These are phyloP conservation scores for Coemansia sp. DNA, from an alignment of 192 early-diverging fungal species.

Conservation along the genomic window DNA sequence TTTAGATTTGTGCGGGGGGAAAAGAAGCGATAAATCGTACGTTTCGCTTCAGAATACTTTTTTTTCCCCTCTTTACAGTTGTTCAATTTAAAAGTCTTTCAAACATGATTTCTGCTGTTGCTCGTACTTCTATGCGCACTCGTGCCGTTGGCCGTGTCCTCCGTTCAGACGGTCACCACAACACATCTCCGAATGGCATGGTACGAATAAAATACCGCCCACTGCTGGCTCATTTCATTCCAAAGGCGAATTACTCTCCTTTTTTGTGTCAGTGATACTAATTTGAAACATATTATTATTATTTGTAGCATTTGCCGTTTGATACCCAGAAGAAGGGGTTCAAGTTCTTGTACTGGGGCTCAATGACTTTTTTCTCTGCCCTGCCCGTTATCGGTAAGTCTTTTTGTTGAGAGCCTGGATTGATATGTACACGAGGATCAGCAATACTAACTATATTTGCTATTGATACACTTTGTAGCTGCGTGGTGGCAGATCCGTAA, in stretches of 20 bases:
- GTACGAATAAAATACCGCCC: conserved; percentile 20
- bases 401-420: not conserved
- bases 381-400: conserved; percentile 47
- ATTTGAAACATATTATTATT: not conserved
- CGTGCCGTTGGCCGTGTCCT: conserved; percentile 37
- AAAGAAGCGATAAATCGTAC: not conserved
- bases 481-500: conserved; percentile 59
- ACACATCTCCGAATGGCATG: conserved; percentile 52
- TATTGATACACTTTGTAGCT: conserved; percentile 22
- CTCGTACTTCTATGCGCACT: conserved; percentile 55
- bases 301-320: conserved; percentile 53
- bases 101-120: conserved; percentile 49
- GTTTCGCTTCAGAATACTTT: not conserved
- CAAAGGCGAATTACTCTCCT: not conserved
- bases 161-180: conserved; percentile 41
- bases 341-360: conserved; percentile 57
- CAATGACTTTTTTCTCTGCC: conserved; percentile 30
- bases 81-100: conserved; percentile 8
- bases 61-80: conserved; percentile 9
- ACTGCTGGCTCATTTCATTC: not conserved
- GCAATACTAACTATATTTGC: not conserved
- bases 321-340: conserved; percentile 52
- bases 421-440: not conserved
- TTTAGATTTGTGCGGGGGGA: not conserved
- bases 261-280: conserved; percentile 3